These are phyloP conservation scores for Backusella australiensis DNA, from an alignment of 192 early-diverging fungal genomes.

Conservation along the genomic window DNA sequence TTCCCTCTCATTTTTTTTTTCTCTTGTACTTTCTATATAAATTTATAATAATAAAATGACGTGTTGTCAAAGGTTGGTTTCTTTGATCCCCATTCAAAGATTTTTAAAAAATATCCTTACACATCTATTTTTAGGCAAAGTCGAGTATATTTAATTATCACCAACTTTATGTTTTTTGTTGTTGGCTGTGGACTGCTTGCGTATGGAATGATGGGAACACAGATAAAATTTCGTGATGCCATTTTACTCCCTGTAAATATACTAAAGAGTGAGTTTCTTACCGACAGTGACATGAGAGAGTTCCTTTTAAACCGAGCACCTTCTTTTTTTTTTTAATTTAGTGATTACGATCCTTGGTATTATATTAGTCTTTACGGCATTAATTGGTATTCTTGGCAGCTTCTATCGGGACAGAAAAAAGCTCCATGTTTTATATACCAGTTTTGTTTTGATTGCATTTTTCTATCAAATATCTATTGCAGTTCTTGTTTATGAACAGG, in stretches of 20 bases:
- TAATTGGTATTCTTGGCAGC: conserved; percentile 14
- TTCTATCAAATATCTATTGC: conserved; percentile 17
- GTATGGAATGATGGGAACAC: conserved; percentile 24
- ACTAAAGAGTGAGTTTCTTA: conserved; percentile 10
- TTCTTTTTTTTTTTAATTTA: background rate
- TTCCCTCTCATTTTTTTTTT: background rate
- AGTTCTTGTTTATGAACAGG: conserved; percentile 22
- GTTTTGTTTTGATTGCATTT: conserved; percentile 19
- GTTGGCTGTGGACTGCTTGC: conserved; percentile 16
- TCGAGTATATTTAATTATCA: conserved; percentile 10
- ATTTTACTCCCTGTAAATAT: conserved; percentile 18
- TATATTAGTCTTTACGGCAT: conserved; percentile 14
- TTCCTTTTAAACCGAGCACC: background rate
- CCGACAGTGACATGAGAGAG: too few relatives aligned
- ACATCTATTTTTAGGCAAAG: conserved; percentile 8
- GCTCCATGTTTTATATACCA: conserved; percentile 17
- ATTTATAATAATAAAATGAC: background rate
- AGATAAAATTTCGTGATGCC: conserved; percentile 14
- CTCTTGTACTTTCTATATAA: background rate
- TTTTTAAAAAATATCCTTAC: background rate
- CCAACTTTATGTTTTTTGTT: conserved; percentile 9
- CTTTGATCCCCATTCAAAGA: background rate
- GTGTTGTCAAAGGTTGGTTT: conserved; percentile 21
- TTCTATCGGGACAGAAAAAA: conserved; percentile 16
- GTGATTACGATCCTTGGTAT: conserved; percentile 22